Evolutionary conservation across 352 stramenopile genomes (phyloP), one percentile per base, ranked within the genome.

Genomic region (Thalassiosira sp.): DNA sequence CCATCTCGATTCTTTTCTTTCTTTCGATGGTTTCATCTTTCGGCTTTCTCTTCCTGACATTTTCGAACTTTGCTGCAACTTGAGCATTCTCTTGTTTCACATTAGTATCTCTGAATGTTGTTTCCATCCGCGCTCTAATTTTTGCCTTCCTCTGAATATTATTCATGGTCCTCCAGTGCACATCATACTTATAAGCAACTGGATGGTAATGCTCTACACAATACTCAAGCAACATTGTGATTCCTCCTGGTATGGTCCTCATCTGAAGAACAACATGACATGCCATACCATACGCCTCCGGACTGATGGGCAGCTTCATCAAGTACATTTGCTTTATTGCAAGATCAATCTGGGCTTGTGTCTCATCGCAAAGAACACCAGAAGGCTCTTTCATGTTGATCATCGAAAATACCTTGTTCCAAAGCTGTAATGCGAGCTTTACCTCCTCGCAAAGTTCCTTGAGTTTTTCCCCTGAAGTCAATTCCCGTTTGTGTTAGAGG

Each of bases 151-250:
- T 11, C 10, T 3, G 15, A 10, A 11, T 1, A 27, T 20, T 15
- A 3, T 5, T 3, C 40, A 13, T 46, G 20, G 22, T 16, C 13
- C 49, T 25, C 25, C 28, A 42, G 7, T 13, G 1, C 10, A 25
- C 15, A 59, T 59, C 51, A 42, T 59, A 42, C 1, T 27, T 10
- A 22, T 27, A 13, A 15, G 15, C 25, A 25, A 45, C 27, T 40
- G 42, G 51, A 16, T 59, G 51, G 16, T 58, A 33, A 11, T 58
- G 20, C 27, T 58, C 49, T 3, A 56, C 20, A 3, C n/a, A 58
- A 18, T 58, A n/a, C 11, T 58, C 49, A 5, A 35, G 1, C 6
- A 58, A 8, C 25, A 16, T 40, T 20, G 8, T 13, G 7, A 59
- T 43, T 15, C 51, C 51, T 11, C 51, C 51, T 5, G 48, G 48